phyloP scores from a whole-genome alignment of 169 alveolate genomes.

The Plasmodium gaboni region DNA sequence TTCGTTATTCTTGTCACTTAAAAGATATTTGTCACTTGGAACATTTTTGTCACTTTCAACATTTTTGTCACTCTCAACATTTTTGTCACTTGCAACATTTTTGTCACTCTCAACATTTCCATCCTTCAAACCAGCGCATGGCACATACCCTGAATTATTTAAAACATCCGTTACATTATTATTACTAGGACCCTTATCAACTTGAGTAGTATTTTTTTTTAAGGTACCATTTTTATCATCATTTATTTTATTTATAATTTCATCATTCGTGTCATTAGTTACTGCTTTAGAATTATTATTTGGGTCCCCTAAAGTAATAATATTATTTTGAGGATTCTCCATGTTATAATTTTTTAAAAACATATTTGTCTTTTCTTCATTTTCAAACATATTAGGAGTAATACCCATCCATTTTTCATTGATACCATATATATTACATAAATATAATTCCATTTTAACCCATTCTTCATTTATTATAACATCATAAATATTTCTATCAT shows the following conservation, averaged over 20 bases:
- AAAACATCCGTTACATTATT: neutral
- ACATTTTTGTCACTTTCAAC: too few relatives aligned
- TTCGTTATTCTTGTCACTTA: too few relatives aligned
- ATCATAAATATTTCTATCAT: constrained; percentile 49
- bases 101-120: too few relatives aligned
- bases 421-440: constrained; percentile 68
- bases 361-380: constrained; percentile 8
- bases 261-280: neutral
- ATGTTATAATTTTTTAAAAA: constrained; percentile 43
- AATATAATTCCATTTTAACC: constrained; percentile 68
- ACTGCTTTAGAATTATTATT: neutral
- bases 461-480: constrained; percentile 56
- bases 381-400: constrained; percentile 51
- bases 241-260: neutral
- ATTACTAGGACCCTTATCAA: neutral
- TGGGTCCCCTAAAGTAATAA: too few relatives aligned
- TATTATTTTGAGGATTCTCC: neutral
- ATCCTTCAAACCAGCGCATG: too few relatives aligned
- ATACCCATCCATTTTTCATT: constrained; percentile 74
- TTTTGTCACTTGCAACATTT: neutral
- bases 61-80: neutral
- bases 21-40: neutral
- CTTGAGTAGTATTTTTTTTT: neutral
- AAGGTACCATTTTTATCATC: neutral
- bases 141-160: too few relatives aligned